phyloP scores from a whole-genome alignment of 768 basidiomycete species.

The Tylopilus plumbeoviolaceoides region DNA sequence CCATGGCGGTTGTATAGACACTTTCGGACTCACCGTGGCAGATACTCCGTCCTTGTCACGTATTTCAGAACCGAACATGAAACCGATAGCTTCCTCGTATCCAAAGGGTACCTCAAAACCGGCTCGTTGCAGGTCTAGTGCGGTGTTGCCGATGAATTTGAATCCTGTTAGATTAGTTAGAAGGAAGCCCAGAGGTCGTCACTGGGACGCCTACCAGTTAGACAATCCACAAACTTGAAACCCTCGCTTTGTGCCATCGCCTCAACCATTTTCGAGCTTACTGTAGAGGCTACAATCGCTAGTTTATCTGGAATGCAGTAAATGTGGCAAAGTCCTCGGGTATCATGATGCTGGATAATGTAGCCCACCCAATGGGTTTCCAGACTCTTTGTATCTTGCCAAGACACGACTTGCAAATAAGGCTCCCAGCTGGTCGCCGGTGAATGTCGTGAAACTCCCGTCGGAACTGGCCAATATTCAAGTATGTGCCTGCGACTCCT shows the following conservation, averaged over 20 bases:
- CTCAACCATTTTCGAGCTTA: constrained; percentile 88
- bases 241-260: constrained; percentile 72
- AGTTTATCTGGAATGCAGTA: constrained; percentile 46
- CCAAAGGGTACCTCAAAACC: constrained; percentile 78
- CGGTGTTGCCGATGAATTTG: constrained; percentile 87
- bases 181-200: neutral
- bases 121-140: constrained; percentile 54
- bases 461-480: constrained; percentile 18
- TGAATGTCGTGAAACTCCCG: constrained; percentile 67
- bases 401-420: constrained; percentile 48
- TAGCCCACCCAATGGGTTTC: constrained; percentile 40
- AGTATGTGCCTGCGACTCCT: neutral
- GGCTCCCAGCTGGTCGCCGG: constrained; percentile 79
- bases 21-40: constrained; percentile 52
- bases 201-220: constrained; percentile 54
- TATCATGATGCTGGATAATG: constrained; percentile 20
- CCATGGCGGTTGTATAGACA: neutral
- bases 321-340: constrained; percentile 38
- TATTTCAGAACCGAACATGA: constrained; percentile 77
- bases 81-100: constrained; percentile 92
- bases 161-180: constrained; percentile 51
- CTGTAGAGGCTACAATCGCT: constrained; percentile 85
- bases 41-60: constrained; percentile 88
- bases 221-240: constrained; percentile 79
- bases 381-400: constrained; percentile 41